Conservation (phyloP, 2,329 filamentous ascomycete genomes). For the Xylariales sp. region DNA sequence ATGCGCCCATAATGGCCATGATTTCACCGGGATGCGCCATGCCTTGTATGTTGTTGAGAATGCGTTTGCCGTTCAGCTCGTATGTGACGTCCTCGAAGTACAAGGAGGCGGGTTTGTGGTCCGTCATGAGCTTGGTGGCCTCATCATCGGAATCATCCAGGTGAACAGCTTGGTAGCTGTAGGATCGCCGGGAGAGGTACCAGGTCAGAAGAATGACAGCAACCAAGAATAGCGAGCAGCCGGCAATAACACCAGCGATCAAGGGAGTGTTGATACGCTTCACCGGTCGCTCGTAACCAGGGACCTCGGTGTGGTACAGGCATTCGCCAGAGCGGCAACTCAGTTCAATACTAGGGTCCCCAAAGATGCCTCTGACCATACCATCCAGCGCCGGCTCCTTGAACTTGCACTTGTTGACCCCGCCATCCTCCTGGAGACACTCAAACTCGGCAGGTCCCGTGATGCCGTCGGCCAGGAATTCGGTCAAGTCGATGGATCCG, state of each 20-base stretch:
- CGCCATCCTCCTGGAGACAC: slow-evolving; percentile 62
- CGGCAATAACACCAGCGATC: slow-evolving; percentile 89
- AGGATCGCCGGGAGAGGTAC: slow-evolving; percentile 77
- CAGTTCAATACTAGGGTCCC: slow-evolving; percentile 82
- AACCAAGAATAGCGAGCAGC: slow-evolving; percentile 81
- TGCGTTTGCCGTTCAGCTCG: slow-evolving; percentile 79
- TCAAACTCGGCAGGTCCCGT: slow-evolving; percentile 83
- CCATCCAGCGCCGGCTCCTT: slow-evolving; percentile 90
- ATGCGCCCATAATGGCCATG: slow-evolving; percentile 96
- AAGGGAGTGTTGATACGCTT: slow-evolving; percentile 96
- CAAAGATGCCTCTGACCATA: slow-evolving; percentile 82
- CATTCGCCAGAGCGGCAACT: slow-evolving; percentile 85
- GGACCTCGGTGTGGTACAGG: slow-evolving; percentile 85
- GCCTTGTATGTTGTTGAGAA: slow-evolving; percentile 74
- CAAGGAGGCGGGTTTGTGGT: slow-evolving; percentile 85
- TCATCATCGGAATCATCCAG: slow-evolving; percentile 91
- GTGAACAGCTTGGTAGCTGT: slow-evolving; percentile 67
- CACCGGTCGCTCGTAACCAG: slow-evolving; percentile 81
- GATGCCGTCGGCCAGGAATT: slow-evolving; percentile 80
- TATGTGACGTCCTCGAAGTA: slow-evolving; percentile 89
- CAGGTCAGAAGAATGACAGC: slow-evolving; percentile 77
- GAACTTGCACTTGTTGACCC: slow-evolving; percentile 68
- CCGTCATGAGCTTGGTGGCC: slow-evolving; percentile 76
- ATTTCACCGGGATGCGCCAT: slow-evolving; percentile 93
- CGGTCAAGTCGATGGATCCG: slow-evolving; percentile 85